Conservation (phyloP, 768 basidiomycete species). For the Lactifluus subvellereus region DNA sequence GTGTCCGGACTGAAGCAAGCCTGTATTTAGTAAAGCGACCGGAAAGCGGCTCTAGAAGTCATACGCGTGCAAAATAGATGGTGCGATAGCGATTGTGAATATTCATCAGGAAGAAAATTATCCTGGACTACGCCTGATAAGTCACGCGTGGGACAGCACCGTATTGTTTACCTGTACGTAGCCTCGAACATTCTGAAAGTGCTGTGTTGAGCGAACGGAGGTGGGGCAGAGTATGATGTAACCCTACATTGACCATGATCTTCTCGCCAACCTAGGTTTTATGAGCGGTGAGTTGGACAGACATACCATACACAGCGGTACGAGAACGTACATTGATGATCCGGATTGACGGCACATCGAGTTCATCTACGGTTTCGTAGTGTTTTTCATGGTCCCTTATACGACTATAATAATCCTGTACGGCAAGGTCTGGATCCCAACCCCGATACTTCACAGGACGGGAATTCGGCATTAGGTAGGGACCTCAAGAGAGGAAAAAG, state of each 20-base stretch:
- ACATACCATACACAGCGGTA: background rate
- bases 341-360: constrained; percentile 34
- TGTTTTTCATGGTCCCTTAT: constrained; percentile 81
- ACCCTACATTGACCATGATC: constrained; percentile 84
- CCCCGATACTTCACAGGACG: constrained; percentile 62
- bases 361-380: constrained; percentile 90
- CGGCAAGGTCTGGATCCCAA: constrained; percentile 90
- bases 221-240: background rate
- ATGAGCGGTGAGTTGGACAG: background rate
- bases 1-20: constrained; percentile 75
- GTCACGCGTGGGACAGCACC: background rate
- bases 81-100: constrained; percentile 91
- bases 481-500: background rate
- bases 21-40: background rate
- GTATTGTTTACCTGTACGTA: constrained; percentile 62
- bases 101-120: constrained; percentile 99
- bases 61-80: constrained; percentile 93
- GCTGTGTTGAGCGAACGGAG: background rate
- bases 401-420: constrained; percentile 86
- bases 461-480: background rate
- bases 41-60: constrained; percentile 28
- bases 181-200: constrained; percentile 67
- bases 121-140: constrained; percentile 58
- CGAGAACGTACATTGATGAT: constrained; percentile 16
- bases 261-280: constrained; percentile 78